Conservation (phyloP, 1,284 basidiomycete genomes). For the Trametes hirsuta region DNA sequence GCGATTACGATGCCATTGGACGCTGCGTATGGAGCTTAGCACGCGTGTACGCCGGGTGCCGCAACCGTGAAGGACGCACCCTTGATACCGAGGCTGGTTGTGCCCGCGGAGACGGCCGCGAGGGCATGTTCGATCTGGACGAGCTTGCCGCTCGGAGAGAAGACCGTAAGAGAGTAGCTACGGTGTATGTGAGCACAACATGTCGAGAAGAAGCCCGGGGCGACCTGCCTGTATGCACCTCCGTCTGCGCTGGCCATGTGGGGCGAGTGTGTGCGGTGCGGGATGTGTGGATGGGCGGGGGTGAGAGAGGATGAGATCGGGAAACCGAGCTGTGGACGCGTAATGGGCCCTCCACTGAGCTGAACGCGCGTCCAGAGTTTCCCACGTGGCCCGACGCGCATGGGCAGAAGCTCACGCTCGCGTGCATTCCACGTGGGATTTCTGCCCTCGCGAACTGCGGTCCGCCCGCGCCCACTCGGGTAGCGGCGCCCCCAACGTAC, state of each 20-base stretch:
- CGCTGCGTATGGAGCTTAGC: constrained; percentile 52
- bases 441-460: constrained; percentile 1
- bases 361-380: constrained; percentile 21
- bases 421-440: constrained; percentile 15
- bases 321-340: constrained; percentile 26
- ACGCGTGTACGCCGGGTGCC: constrained; percentile 1
- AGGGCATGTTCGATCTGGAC: constrained; percentile 99
- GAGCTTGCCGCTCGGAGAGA: constrained; percentile 97
- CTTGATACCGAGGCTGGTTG: constrained; percentile 98
- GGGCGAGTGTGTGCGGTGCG: constrained; percentile 5
- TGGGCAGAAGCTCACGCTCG: neutral
- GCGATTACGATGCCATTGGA: constrained; percentile 99
- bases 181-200: constrained; percentile 11
- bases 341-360: constrained; percentile 19
- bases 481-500: neutral
- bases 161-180: constrained; percentile 98
- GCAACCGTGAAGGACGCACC: constrained; percentile 51
- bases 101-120: constrained; percentile 95
- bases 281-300: constrained; percentile 6
- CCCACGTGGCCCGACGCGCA: constrained; percentile 18
- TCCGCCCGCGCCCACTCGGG: neutral
- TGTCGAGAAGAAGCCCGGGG: constrained; percentile 15
- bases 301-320: constrained; percentile 4
- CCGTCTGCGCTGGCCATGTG: constrained; percentile 73
- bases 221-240: constrained; percentile 76